A percentile compares a stretch with the other conserved stretches of the same genome.
phyloP scores from a whole-genome alignment of 106 monocot genomes.

The Acorus calamus region DNA sequence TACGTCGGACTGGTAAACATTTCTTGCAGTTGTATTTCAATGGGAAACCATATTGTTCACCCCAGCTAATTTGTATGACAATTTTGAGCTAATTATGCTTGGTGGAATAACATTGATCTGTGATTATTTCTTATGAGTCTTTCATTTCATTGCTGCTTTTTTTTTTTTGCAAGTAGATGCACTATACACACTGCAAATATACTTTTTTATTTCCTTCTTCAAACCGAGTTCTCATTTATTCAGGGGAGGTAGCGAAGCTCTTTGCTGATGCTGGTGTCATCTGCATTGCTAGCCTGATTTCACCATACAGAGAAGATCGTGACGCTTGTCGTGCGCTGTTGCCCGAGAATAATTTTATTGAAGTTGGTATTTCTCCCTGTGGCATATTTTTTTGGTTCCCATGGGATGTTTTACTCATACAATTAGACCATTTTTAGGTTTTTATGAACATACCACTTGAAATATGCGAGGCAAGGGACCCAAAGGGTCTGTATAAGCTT shows the following conservation, averaged over 20 bases:
- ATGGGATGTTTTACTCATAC: too few relatives aligned
- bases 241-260: constrained; percentile 91
- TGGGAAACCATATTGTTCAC: too few relatives aligned
- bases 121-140: background rate
- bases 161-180: background rate
- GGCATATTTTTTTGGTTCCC: too few relatives aligned
- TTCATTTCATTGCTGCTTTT: background rate
- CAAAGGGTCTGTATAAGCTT: constrained; percentile 85
- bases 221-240: constrained; percentile 2
- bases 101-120: background rate
- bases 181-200: too few relatives aligned
- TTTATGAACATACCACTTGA: constrained; percentile 74
- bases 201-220: background rate
- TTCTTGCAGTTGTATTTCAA: too few relatives aligned
- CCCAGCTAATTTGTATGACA: too few relatives aligned
- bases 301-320: constrained; percentile 80
- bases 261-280: constrained; percentile 95
- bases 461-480: constrained; percentile 82
- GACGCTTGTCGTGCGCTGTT: constrained; percentile 76
- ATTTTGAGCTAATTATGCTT: too few relatives aligned
- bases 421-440: constrained; percentile 26
- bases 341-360: constrained; percentile 62
- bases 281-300: constrained; percentile 91
- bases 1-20: constrained; percentile 76
- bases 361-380: constrained; percentile 27